Conservation (phyloP, 2,329 filamentous ascomycete genomes). For the Penicillium freii region DNA sequence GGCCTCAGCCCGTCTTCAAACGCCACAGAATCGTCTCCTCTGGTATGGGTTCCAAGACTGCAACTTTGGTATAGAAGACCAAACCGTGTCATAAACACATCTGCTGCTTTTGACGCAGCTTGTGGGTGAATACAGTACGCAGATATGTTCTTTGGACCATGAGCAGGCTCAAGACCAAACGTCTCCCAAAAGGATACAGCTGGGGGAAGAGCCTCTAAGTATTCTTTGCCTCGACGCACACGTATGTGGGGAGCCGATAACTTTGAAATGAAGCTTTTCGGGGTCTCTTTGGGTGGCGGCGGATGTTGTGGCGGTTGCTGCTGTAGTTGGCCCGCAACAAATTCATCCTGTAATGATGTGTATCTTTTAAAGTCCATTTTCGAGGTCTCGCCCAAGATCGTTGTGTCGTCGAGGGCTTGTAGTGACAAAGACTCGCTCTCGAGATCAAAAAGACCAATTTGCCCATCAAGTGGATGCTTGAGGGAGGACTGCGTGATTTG, state of each 20-base stretch:
- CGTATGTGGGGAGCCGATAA: slow-evolving; percentile 55
- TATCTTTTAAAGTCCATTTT: slow-evolving; percentile 40
- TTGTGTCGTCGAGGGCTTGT: slow-evolving; percentile 30
- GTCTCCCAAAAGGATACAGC: slow-evolving; percentile 62
- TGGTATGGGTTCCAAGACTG: slow-evolving; percentile 54
- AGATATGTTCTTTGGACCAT: slow-evolving; percentile 57
- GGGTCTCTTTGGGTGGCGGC: slow-evolving; percentile 26
- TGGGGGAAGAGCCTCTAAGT: slow-evolving; percentile 56
- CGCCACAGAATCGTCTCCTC: slow-evolving; percentile 42
- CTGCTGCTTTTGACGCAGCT: slow-evolving; percentile 46
- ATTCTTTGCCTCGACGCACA: slow-evolving; percentile 53
- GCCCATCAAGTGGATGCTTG: slow-evolving; percentile 33
- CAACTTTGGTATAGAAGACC: slow-evolving; percentile 56
- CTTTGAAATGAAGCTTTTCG: slow-evolving; percentile 39
- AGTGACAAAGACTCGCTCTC: slow-evolving; percentile 27
- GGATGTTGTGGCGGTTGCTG: slow-evolving; percentile 3
- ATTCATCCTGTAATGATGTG: slow-evolving; percentile 34
- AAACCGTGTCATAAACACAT: slow-evolving; percentile 54
- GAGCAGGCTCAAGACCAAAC: slow-evolving; percentile 56
- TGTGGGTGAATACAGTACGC: slow-evolving; percentile 58
- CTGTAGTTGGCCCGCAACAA: slow-evolving; percentile 18
- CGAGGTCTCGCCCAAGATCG: slow-evolving; percentile 30
- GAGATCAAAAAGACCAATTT: slow-evolving; percentile 28
- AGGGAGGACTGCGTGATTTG: slow-evolving; percentile 48
- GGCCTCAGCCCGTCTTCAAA: slow-evolving; percentile 39